Percentiles rank a stretch among this genome's conserved stretches.
phyloP scores from a whole-genome alignment of 352 stramenopile species.

The Pythium phragmiticola region DNA sequence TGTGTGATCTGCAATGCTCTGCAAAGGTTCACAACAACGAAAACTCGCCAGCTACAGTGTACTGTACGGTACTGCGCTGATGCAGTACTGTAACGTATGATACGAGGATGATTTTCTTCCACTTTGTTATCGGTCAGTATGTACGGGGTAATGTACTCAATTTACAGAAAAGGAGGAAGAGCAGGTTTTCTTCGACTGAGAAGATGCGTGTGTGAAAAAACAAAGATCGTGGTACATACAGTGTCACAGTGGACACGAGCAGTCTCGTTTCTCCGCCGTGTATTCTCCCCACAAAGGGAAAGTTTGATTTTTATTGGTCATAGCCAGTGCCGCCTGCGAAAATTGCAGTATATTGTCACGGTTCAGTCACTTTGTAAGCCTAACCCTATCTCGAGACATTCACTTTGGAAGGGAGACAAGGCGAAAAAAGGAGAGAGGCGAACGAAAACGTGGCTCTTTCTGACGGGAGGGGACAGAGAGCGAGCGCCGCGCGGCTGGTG shows the following conservation, averaged over 20 bases:
- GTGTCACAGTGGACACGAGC: background rate
- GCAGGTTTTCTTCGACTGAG: conserved; percentile 6
- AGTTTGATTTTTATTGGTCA: conserved; percentile 10
- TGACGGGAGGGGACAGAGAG: conserved; percentile 21
- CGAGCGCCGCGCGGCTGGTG: conserved; percentile 14
- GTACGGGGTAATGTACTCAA: no score
- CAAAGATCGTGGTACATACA: background rate
- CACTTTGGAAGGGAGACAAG: background rate
- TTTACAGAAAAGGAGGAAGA: no score
- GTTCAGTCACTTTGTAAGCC: background rate
- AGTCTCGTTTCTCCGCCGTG: conserved; percentile 11
- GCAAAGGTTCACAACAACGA: no score
- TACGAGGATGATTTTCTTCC: no score
- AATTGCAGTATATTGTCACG: conserved; percentile 11
- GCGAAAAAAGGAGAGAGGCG: conserved; percentile 6
- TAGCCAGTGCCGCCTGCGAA: conserved; percentile 4
- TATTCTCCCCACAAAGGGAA: background rate
- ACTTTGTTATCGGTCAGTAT: no score
- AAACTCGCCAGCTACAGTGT: no score
- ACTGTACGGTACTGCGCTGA: no score
- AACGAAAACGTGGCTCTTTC: conserved; percentile 18
- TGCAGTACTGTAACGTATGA: no score
- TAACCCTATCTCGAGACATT: conserved; percentile 15
- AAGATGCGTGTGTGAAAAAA: conserved; percentile 6
- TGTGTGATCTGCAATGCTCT: no score